Evolutionary conservation across 306 rosid genomes (phyloP), one percentile per base, ranked within the genome.

Genomic region (Vigna nakashimae): DNA sequence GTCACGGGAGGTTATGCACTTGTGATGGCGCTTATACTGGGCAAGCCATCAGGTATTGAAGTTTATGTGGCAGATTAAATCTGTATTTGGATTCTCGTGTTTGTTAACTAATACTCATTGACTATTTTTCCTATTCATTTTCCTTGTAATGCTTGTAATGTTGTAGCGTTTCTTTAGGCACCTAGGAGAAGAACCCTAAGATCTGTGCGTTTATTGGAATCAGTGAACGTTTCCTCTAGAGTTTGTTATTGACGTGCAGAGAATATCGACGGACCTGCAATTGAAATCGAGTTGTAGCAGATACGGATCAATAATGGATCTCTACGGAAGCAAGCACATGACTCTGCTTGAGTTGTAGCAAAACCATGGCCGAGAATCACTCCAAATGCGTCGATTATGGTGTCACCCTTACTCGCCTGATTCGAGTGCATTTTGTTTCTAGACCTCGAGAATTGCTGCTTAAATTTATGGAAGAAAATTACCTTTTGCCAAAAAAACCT

Each of bases 81-180:
- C 73, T 73, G 51, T 45, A 22, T 73, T 74, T 65, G 65, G 63
- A 36, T 63, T 17, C 53, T 68, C 32, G 51, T 57, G 56, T 62
- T 32, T 17, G 22, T 20, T 20, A 20, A 28, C 22, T 30, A 15
- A 42, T 56, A 51, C 6, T 42, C 53, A 30, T 76, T 79, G 65
- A 65, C 56, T 53, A 36, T 74, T 70, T 77, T 71, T 68, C 60
- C 75, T 79, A 76, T 62, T 60, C 43, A 49, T 78, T 53, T 66
- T 80, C 59, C 45, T 45, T 84, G 75, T 80, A 48, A 78, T 74
- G 78, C 82, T 20, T 20, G 22, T 20, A 48, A 78, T 74, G 78
- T 80, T 90, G 89, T 76, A 95, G 99, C 98, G 99, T 83, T 95
- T 95, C 87, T 95, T 95, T 82, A 91, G 99, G 77, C 98, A 95